Evolutionary conservation across 129 eudicot species (phyloP), one percentile per base, ranked within the genome.

Genomic region (Centrapalus pauciflorus): DNA sequence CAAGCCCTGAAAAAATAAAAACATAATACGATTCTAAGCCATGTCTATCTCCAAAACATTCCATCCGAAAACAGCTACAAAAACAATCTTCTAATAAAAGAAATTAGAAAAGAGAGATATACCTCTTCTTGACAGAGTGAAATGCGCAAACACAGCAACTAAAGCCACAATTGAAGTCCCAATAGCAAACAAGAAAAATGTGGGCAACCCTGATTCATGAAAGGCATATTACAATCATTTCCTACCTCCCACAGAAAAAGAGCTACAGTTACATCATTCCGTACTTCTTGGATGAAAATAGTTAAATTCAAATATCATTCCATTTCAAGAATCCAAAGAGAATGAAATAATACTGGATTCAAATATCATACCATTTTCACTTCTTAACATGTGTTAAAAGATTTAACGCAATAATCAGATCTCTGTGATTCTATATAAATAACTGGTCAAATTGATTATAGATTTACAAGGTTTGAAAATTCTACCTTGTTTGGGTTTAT

Each of bases 131-230:
- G 84, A 77, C 56, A 79, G 52, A 14, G 82, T 55, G 74, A 72
- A 79, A 70, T 81, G 82, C 57, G 77, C 83, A 59, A 80, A 2
- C 10, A 79, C 68, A 48, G 83, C 89, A 55, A 92, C 77, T 61
- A 82, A 50, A 69, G 79, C 87, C 74, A 80, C 78, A 77, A 88
- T 49, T 48, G 98, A 85, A 54, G 84, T 79, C 78, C 95, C 96
- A 73, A 88, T 30, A 55, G 91, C 85, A 56, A 82, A 38, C 56
- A 88, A 61, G 62, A 82, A 63, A 75, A 81, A 72, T 73, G 79
- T 35, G 58, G 80, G 80, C 58, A 80, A 66, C 62, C 95, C 97
- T 90, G 73, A 69, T 69, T 27, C 72, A 75, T 46, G 10, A 17
- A 67, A 43, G 50, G 56, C 23, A 57, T 2, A 49, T 33, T 25